Conservation (phyloP, 148 eudicot species). For the Fagopyrum tataricum region DNA sequence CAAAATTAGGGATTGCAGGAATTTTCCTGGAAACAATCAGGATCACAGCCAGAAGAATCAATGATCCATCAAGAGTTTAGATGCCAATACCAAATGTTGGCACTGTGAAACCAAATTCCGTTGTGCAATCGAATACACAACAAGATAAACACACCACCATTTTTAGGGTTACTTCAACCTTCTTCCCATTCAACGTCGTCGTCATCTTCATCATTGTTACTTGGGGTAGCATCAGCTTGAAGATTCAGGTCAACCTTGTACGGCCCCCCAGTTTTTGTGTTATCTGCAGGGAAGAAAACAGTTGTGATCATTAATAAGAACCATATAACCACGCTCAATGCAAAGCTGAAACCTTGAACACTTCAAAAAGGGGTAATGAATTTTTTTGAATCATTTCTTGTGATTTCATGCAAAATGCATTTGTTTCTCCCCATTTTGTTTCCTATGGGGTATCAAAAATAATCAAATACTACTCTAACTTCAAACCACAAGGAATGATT, state of each 20-base stretch:
- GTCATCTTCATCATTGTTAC: constrained; percentile 53
- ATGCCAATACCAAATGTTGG: not conserved
- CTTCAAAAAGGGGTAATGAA: not conserved
- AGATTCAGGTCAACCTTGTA: constrained; percentile 83
- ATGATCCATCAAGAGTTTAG: not conserved
- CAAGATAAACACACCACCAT: not conserved
- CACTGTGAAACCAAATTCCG: not conserved
- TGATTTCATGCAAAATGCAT: too few species aligned
- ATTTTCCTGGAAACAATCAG: not conserved
- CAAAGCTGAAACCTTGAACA: not conserved
- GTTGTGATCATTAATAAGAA: not conserved
- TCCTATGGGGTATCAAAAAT: too few species aligned
- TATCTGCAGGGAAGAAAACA: constrained; percentile 27
- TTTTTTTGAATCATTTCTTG: too few species aligned
- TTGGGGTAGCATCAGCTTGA: constrained; percentile 58
- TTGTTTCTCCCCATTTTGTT: too few species aligned
- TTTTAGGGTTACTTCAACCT: constrained; percentile 33
- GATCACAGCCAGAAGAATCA: not conserved
- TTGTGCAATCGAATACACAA: not conserved
- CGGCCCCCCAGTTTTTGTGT: constrained; percentile 22
- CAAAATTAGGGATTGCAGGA: not conserved
- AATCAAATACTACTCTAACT: too few species aligned
- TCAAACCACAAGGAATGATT: too few species aligned
- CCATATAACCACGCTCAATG: not conserved
- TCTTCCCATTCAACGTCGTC: constrained; percentile 89